These are phyloP conservation scores for Rugonectria rugulosa DNA, from an alignment of 2,329 filamentous ascomycete genomes.

Conservation along the genomic window DNA sequence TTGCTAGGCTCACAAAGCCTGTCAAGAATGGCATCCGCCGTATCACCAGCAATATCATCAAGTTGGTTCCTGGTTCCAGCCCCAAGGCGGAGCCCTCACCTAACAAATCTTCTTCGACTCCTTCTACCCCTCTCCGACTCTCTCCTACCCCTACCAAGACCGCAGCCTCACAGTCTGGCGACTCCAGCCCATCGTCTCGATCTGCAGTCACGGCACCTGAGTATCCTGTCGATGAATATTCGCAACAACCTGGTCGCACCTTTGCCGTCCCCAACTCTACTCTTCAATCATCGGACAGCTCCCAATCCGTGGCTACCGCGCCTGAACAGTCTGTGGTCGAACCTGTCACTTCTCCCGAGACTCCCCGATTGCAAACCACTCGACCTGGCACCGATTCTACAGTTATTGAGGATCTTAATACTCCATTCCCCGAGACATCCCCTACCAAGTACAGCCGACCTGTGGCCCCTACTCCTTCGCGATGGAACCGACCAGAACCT, in stretches of 20 bases:
- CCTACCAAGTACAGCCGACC: slow-evolving; percentile 35
- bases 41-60: slow-evolving; percentile 41
- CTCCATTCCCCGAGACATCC: slow-evolving; percentile 24
- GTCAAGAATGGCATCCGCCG: slow-evolving; percentile 37
- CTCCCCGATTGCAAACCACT: too few relatives aligned
- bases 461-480: slow-evolving; percentile 41
- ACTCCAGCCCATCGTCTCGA: slow-evolving; percentile 25
- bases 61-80: slow-evolving; percentile 37
- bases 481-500: slow-evolving; percentile 34
- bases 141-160: slow-evolving; percentile 20
- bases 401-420: slow-evolving; percentile 11
- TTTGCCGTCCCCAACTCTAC: slow-evolving; percentile 18
- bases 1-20: slow-evolving; percentile 37
- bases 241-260: slow-evolving; percentile 28
- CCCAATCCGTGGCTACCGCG: background rate
- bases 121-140: slow-evolving; percentile 37
- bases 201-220: slow-evolving; percentile 3
- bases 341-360: too few relatives aligned
- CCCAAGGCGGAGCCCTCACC: slow-evolving; percentile 40
- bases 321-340: background rate
- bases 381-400: too few relatives aligned
- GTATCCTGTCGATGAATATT: slow-evolving; percentile 13
- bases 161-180: background rate
- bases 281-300: background rate
- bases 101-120: slow-evolving; percentile 38